Percentiles rank a stretch among this genome's conserved stretches.
Conservation (phyloP, 768 basidiomycete genomes). For the Vararia minispora region DNA sequence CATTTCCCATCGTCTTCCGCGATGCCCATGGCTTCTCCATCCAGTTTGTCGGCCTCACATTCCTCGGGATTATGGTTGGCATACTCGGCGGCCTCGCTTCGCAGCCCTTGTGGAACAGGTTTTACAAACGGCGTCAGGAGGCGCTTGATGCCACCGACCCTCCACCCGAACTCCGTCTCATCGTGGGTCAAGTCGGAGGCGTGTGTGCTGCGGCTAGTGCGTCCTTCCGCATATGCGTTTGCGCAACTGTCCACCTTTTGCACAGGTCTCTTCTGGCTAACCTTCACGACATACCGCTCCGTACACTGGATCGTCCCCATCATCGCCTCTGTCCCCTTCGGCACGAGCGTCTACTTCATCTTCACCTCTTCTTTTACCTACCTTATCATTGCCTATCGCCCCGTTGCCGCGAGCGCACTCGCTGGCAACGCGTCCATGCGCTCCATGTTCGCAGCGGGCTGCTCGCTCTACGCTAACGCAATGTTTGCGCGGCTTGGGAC, state of each 20-base stretch:
- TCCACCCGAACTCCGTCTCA: constrained; percentile 55
- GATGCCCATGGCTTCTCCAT: constrained; percentile 38
- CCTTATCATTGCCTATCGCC: constrained; percentile 40
- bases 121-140: constrained; percentile 17
- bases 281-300: constrained; percentile 37
- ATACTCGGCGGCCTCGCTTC: constrained; percentile 28
- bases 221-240: not conserved
- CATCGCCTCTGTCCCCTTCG: constrained; percentile 31
- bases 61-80: constrained; percentile 40
- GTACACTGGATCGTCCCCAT: constrained; percentile 50
- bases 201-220: constrained; percentile 53
- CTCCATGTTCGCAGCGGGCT: constrained; percentile 26
- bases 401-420: constrained; percentile 48
- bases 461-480: constrained; percentile 28
- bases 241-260: not conserved
- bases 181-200: constrained; percentile 60
- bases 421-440: constrained; percentile 49
- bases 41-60: constrained; percentile 37
- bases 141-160: constrained; percentile 33
- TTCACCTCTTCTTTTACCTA: constrained; percentile 62
- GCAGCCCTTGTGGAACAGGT: constrained; percentile 37
- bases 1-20: constrained; percentile 41
- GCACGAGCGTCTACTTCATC: constrained; percentile 47
- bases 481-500: constrained; percentile 28
- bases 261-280: constrained; percentile 39